A percentile compares a stretch with the other conserved stretches of the same genome.
Conservation (phyloP, 2,329 filamentous ascomycete species). For the Cercospora sp. region DNA sequence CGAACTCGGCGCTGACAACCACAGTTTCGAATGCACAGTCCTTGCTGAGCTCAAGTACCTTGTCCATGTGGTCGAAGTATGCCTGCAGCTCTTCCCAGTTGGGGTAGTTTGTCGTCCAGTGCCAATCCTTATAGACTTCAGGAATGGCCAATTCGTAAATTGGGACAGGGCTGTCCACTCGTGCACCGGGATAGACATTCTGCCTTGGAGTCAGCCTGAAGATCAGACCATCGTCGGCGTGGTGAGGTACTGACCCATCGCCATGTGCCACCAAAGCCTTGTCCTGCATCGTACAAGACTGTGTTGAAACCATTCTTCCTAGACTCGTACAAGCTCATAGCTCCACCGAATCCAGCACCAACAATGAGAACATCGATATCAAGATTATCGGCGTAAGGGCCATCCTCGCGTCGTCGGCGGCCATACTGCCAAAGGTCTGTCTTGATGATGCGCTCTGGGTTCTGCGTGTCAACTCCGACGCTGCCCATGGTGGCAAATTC, state of each 20-base stretch:
- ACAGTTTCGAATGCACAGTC: conserved; percentile 59
- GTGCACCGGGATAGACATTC: conserved; percentile 43
- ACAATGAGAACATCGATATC: conserved; percentile 39
- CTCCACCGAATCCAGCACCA: conserved; percentile 47
- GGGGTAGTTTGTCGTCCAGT: conserved; percentile 46
- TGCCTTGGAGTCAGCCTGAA: not conserved
- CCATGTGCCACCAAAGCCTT: conserved; percentile 40
- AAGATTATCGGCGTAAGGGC: conserved; percentile 34
- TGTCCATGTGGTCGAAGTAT: conserved; percentile 63
- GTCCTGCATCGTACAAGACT: conserved; percentile 38
- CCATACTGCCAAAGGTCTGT: conserved; percentile 31
- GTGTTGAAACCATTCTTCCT: conserved; percentile 37
- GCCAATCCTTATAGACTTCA: conserved; percentile 57
- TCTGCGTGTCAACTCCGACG: conserved; percentile 21
- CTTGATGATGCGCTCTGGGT: conserved; percentile 31
- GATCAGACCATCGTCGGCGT: too few relatives aligned
- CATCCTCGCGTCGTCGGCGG: conserved; percentile 24
- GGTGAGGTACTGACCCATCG: conserved; percentile 28
- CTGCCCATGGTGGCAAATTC: conserved; percentile 23
- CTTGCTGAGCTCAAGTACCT: conserved; percentile 56
- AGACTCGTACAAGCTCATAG: conserved; percentile 45
- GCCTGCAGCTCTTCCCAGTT: conserved; percentile 49
- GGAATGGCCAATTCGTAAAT: conserved; percentile 41
- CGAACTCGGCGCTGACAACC: conserved; percentile 55
- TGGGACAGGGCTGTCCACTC: conserved; percentile 44